Conservation (phyloP, 495 filamentous ascomycete genomes). For the Corynascus novoguineensis region DNA sequence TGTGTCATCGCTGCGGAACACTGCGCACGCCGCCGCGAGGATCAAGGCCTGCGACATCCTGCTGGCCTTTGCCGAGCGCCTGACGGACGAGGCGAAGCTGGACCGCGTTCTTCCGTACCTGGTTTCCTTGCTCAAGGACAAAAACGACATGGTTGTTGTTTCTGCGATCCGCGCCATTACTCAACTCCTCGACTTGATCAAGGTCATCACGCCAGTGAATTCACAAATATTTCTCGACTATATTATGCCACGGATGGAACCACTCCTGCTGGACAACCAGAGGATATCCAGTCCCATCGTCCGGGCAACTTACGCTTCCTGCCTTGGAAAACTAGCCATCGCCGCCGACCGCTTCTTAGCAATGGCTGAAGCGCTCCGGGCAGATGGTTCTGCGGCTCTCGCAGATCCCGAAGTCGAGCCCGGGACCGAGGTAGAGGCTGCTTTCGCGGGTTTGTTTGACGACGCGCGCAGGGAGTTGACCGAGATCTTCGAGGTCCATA, state of each 20-base stretch:
- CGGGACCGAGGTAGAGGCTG: slow-evolving; percentile 49
- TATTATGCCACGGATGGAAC: slow-evolving; percentile 75
- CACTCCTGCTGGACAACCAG: slow-evolving; percentile 56
- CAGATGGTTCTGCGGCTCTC: slow-evolving; percentile 74
- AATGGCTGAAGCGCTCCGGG: slow-evolving; percentile 80
- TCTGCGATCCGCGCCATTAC: slow-evolving; percentile 80
- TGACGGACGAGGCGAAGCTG: slow-evolving; percentile 94
- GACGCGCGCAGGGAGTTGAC: slow-evolving; percentile 70
- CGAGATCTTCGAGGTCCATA: slow-evolving; percentile 76
- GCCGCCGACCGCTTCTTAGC: slow-evolving; percentile 80
- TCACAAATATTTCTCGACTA: slow-evolving; percentile 95
- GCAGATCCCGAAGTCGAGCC: slow-evolving; percentile 79
- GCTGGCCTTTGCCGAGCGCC: slow-evolving; percentile 81
- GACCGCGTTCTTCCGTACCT: slow-evolving; percentile 91
- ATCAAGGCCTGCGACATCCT: slow-evolving; percentile 90
- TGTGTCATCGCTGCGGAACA: slow-evolving; percentile 81
- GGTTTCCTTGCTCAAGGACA: slow-evolving; percentile 72
- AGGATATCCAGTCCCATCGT: slow-evolving; percentile 61
- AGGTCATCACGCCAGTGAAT: slow-evolving; percentile 86
- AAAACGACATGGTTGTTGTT: slow-evolving; percentile 73
- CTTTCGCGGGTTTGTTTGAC: slow-evolving; percentile 79
- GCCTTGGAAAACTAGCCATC: slow-evolving; percentile 85
- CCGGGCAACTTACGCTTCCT: slow-evolving; percentile 86
- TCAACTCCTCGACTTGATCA: slow-evolving; percentile 81
- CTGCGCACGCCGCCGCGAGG: slow-evolving; percentile 77